A percentile compares a stretch with the other conserved stretches of the same genome.
phyloP scores from a whole-genome alignment of 1,284 basidiomycete genomes.

The Puccinia triticina region DNA sequence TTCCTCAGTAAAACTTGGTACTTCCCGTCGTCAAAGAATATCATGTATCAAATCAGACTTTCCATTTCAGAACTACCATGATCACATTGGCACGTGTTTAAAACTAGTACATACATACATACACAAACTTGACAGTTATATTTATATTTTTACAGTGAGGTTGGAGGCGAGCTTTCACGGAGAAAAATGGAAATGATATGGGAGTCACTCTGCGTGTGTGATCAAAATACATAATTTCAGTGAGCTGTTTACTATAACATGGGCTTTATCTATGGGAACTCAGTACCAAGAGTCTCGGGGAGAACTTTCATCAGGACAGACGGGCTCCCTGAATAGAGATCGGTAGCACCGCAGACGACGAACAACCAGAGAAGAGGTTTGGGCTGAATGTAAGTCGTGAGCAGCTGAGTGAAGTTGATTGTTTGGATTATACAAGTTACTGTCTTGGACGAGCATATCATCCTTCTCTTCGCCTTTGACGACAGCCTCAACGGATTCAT shows the following conservation, averaged over 20 bases:
- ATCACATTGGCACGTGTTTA: no score
- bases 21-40: no score
- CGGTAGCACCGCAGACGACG: slow-evolving; percentile 25
- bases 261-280: background rate
- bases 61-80: no score
- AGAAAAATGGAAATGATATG: no score
- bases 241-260: background rate
- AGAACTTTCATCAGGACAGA: background rate
- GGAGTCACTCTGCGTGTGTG: no score
- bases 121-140: no score
- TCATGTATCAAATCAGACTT: no score
- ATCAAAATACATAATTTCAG: background rate
- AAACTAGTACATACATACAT: no score
- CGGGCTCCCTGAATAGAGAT: slow-evolving; percentile 21
- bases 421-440: background rate
- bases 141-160: no score
- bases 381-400: background rate
- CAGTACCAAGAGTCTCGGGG: slow-evolving; percentile 4
- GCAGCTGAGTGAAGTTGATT: background rate
- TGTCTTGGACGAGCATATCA: background rate
- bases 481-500: slow-evolving; percentile 4
- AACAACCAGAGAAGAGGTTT: background rate
- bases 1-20: no score
- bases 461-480: background rate
- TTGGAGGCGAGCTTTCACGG: no score